Percentiles rank a stretch among this genome's conserved stretches.
phyloP scores from a whole-genome alignment of 75 land plant genomes.

The Selaginella tamariscina region DNA sequence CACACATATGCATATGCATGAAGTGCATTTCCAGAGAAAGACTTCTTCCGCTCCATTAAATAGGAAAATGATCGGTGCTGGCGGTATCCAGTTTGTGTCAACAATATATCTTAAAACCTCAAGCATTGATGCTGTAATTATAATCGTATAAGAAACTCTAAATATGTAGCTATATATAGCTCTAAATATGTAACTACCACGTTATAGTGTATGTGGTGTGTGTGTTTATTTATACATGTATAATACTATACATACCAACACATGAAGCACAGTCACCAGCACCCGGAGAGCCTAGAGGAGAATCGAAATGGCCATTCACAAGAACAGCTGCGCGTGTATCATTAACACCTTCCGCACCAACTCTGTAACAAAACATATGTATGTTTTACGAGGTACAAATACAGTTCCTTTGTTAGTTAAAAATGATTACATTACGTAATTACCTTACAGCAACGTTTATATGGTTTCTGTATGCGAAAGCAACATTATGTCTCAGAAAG shows the following conservation, averaged over 20 bases:
- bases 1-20: neutral
- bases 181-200: neutral
- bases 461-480: conserved; percentile 62
- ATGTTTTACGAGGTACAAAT: neutral
- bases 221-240: too few relatives aligned
- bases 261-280: conserved; percentile 97
- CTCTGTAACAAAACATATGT: neutral
- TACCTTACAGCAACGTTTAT: conserved; percentile 69
- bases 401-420: neutral
- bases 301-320: conserved; percentile 85
- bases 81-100: conserved; percentile 82
- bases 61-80: conserved; percentile 74
- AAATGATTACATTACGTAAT: neutral
- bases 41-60: conserved; percentile 98
- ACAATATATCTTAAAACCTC: conserved; percentile 58
- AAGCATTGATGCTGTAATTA: conserved; percentile 75
- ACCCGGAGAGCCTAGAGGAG: conserved; percentile 85
- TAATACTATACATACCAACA: conserved; percentile 41
- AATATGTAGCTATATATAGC: too few relatives aligned
- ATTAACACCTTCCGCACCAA: neutral
- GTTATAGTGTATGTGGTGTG: neutral
- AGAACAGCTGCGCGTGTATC: conserved; percentile 37
- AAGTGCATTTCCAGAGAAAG: conserved; percentile 52
- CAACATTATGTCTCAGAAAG: conserved; percentile 55
- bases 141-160: too few relatives aligned